These are phyloP conservation scores for Phytophthora melonis DNA, from an alignment of 352 stramenopile genomes.

Conservation along the genomic window DNA sequence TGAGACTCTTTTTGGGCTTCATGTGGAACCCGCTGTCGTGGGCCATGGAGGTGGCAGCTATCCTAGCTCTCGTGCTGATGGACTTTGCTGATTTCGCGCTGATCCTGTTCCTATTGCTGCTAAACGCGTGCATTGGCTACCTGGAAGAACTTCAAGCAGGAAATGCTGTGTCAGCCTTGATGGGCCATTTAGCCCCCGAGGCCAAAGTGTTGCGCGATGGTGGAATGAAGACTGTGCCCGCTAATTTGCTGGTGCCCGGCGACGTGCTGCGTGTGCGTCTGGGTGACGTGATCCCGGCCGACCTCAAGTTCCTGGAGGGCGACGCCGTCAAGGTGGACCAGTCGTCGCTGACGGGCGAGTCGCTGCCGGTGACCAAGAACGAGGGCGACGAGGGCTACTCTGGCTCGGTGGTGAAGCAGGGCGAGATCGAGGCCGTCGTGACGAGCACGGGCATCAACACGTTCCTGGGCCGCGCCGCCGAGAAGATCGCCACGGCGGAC, in stretches of 20 bases:
- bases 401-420: slow-evolving; percentile 81
- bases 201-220: slow-evolving; percentile 84
- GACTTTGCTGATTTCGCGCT: slow-evolving; percentile 74
- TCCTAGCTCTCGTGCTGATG: slow-evolving; percentile 72
- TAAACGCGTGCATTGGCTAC: slow-evolving; percentile 79
- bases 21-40: slow-evolving; percentile 84
- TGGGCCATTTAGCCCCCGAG: slow-evolving; percentile 82
- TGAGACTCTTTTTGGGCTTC: slow-evolving; percentile 72
- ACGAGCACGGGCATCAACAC: slow-evolving; percentile 88
- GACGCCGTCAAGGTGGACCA: slow-evolving; percentile 88
- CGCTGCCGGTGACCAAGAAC: slow-evolving; percentile 89
- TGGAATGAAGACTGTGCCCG: slow-evolving; percentile 60
- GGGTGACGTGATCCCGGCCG: slow-evolving; percentile 92
- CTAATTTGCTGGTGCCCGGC: slow-evolving; percentile 65
- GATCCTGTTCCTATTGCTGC: slow-evolving; percentile 68
- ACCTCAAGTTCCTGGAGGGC: slow-evolving; percentile 85
- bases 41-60: slow-evolving; percentile 75
- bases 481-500: slow-evolving; percentile 72
- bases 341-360: slow-evolving; percentile 93
- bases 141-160: slow-evolving; percentile 82
- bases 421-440: slow-evolving; percentile 92
- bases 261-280: slow-evolving; percentile 78
- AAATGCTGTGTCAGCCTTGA: slow-evolving; percentile 84
- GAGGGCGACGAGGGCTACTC: slow-evolving; percentile 79
- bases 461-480: slow-evolving; percentile 90